Evolutionary conservation across 2,329 filamentous ascomycete genomes (phyloP), one percentile per base, ranked within the genome.

Genomic region (Chaetomiaceae sp.): DNA sequence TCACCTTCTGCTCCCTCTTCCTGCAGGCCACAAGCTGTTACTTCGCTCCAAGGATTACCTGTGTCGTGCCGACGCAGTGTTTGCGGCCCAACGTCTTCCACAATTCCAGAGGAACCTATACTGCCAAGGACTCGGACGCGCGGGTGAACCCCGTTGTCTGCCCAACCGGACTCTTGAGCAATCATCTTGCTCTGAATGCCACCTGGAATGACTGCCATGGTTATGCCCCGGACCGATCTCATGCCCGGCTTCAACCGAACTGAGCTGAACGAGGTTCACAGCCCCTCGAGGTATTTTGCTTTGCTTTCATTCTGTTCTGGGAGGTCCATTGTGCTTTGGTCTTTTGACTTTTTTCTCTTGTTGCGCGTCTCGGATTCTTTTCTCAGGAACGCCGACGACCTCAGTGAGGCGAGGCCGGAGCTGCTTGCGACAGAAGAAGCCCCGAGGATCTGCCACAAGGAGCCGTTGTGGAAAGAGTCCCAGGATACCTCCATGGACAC

Each of bases 201-300:
- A 24, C 44, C 49, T 40, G 54, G 56, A 56, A 53, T 57, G 55
- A 56, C 55, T 57, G 46, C 56, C 51, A 47, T 57, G 57, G 53
- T 57, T 52, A 47, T 62, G 42, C 47, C 56, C 47, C 53, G 56
- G 50, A 56, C 48, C 47, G 54, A 54, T 30, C 58, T 68, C 59
- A 78, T 79, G 75, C 68, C 75, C 62, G 69, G 70, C 66, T 77
- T 69, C 69, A 75, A 68, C 60, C 68, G 70, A 59, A 62, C 72
- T 66, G 74, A 78, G 62, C 71, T 78, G 67, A 74, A 78, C 64
- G 75, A 79, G 67, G 74, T 76, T 66, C 71, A 76, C 62, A 75
- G 74, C 61, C 72, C 78, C 62, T 71, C 74, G 70, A 81, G 77
- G 77, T 81, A 81, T 69, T 68, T 68, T 69, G 64, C 62, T 48